Base-by-base conservation (phyloP, 306 rosid genomes). In the Trifolium fragiferum region DNA sequence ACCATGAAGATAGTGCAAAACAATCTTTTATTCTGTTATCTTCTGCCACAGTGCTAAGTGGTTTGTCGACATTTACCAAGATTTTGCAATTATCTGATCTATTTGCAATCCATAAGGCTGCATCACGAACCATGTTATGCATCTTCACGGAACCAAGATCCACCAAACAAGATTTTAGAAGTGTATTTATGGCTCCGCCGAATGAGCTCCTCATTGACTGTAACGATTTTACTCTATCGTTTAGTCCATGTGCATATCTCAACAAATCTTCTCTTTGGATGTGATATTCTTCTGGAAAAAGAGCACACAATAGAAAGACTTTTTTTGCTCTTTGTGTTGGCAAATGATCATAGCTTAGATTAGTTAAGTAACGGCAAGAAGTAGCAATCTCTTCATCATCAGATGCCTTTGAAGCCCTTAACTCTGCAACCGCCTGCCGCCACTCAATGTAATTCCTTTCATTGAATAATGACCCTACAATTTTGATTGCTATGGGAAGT, bases 1-100 rank as follows among this genome's bases (percentile, higher is more conserved):
- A 19, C 75, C 75, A 68, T 19, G 75, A 57, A 9, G 80, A 57
- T 57, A 76, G 4, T 12, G 51, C 69, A 68, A 76, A 76, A 76
- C 14, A 66, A 9, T 57, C 69, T 8, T 55, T 46, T 44, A 58
- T 44, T 10, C 8, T 49, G 25, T 54, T 27, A 59, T 76, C 19
- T 13, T 40, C 37, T 7, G 37, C 51, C 30, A 46, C 10, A 16
- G 15, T 30, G 49, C 14, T 59, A 10, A 76, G 10, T 32, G 43
- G 53, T 37, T 57, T 59, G 10, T 7, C 75, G 15, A 76, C 19
- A 68, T 27, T 68, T 14, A 68, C 75, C 70, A 76, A 25, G 35
- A 68, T 68, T 4, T 58, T 58, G 10, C 2, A 23, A 30, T 46
- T 4, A 10, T 13, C 32, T 49, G 65, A 50, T 44, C 7, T 46